phyloP scores from a whole-genome alignment of 108 stramenopile genomes.

The Epithemia pelagica region DNA sequence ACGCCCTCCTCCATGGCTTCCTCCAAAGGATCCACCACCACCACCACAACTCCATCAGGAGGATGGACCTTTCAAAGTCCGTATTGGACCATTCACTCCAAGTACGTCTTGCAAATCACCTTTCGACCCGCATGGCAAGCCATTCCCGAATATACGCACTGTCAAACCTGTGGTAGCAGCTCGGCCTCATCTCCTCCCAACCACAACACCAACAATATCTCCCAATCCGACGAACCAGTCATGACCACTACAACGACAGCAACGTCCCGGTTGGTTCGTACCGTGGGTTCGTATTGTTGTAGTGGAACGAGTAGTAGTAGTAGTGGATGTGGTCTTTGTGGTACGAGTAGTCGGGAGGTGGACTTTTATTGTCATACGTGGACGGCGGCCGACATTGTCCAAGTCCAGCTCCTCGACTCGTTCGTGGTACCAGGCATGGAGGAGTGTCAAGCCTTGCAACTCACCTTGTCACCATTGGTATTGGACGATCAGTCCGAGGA shows the following conservation, averaged over 20 bases:
- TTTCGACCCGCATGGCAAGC: conserved; percentile 72
- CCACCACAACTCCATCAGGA: not conserved
- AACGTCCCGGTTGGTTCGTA: not conserved
- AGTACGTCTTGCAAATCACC: conserved; percentile 45
- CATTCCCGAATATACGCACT: conserved; percentile 53
- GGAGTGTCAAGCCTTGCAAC: conserved; percentile 56
- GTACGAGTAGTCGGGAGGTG: not conserved
- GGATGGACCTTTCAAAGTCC: conserved; percentile 40
- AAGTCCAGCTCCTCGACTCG: conserved; percentile 14
- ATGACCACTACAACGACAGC: not conserved
- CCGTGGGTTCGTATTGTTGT: not conserved
- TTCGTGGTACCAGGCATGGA: conserved; percentile 55
- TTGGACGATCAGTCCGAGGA: not conserved
- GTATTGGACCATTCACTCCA: conserved; percentile 23
- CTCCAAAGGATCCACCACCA: not conserved
- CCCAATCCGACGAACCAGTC: not conserved
- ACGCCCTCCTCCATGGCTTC: not conserved
- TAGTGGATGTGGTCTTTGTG: not conserved
- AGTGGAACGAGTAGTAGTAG: conserved; percentile 12
- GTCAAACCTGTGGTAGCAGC: conserved; percentile 2
- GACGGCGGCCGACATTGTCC: conserved; percentile 22
- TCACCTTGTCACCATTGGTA: conserved; percentile 42
- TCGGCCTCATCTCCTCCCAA: not conserved
- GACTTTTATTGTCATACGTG: conserved; percentile 3
- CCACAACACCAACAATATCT: not conserved